A percentile compares a stretch with the other conserved stretches of the same genome.
These are phyloP conservation scores for Rhododendron williamsianum DNA, from an alignment of 148 eudicot species.

Conservation along the genomic window DNA sequence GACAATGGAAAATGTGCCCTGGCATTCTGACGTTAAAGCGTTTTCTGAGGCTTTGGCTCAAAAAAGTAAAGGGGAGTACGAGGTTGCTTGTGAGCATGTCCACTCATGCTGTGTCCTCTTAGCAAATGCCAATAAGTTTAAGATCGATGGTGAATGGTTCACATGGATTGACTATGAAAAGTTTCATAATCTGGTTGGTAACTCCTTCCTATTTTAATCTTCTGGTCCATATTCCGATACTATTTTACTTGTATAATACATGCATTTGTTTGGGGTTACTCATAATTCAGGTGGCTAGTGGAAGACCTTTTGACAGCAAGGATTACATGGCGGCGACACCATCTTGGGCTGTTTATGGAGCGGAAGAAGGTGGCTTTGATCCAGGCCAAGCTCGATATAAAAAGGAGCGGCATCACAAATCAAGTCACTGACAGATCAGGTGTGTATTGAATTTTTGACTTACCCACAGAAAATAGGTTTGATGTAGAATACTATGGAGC, in stretches of 20 bases:
- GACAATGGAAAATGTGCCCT: conserved; percentile 99
- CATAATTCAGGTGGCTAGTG: conserved; percentile 70
- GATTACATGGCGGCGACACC: conserved; percentile 91
- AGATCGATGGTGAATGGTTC: conserved; percentile 83
- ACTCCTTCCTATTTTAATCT: background rate
- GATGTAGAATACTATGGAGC: background rate
- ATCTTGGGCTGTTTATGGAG: conserved; percentile 95
- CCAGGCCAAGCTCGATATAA: conserved; percentile 68
- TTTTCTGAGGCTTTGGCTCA: conserved; percentile 85
- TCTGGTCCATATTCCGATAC: background rate
- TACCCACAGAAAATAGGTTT: background rate
- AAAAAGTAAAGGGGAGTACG: conserved; percentile 81
- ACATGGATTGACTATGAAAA: conserved; percentile 98
- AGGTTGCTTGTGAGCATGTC: conserved; percentile 97
- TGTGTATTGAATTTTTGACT: conserved; percentile 5
- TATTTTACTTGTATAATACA: background rate
- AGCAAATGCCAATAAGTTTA: conserved; percentile 78
- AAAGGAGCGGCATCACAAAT: conserved; percentile 78
- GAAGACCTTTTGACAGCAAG: conserved; percentile 62
- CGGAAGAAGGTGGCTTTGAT: conserved; percentile 94
- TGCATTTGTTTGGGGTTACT: background rate
- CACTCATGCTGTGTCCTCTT: conserved; percentile 97
- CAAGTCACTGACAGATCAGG: conserved; percentile 23
- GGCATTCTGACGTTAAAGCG: conserved; percentile 95
- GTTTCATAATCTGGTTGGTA: conserved; percentile 89